Conservation (phyloP, 441 rosid genomes). For the Populus trichocarpa region DNA sequence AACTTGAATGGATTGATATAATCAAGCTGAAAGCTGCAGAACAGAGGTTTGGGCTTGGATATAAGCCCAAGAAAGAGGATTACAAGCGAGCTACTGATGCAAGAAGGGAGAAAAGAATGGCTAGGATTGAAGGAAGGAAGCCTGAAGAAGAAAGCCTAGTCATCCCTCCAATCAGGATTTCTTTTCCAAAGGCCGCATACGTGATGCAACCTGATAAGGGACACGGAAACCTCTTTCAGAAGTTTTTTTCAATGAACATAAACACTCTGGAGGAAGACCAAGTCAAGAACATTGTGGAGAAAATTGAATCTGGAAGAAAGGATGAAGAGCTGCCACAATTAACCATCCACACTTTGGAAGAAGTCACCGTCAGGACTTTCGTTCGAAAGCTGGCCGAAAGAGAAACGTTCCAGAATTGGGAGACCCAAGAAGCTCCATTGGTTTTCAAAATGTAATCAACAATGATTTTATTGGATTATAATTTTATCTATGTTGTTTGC, state of each 20-base stretch:
- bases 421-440: too few relatives aligned
- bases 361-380: accelerated
- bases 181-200: not conserved
- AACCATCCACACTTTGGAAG: too few relatives aligned
- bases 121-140: not conserved
- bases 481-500: too few relatives aligned
- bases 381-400: too few relatives aligned
- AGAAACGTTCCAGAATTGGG: too few relatives aligned
- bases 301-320: accelerated
- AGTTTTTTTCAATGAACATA: too few relatives aligned
- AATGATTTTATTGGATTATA: too few relatives aligned
- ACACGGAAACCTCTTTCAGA: too few relatives aligned
- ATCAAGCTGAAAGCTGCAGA: accelerated
- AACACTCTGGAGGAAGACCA: accelerated
- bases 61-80: not conserved
- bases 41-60: not conserved
- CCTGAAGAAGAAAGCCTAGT: not conserved
- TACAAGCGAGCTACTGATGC: not conserved
- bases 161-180: not conserved
- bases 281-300: accelerated
- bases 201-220: too few relatives aligned
- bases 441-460: too few relatives aligned
- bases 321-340: too few relatives aligned
- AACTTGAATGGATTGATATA: not conserved
- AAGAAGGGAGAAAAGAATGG: not conserved